Evolutionary conservation across 495 filamentous ascomycete genomes (phyloP).

Genomic region (Parathielavia appendiculata): DNA sequence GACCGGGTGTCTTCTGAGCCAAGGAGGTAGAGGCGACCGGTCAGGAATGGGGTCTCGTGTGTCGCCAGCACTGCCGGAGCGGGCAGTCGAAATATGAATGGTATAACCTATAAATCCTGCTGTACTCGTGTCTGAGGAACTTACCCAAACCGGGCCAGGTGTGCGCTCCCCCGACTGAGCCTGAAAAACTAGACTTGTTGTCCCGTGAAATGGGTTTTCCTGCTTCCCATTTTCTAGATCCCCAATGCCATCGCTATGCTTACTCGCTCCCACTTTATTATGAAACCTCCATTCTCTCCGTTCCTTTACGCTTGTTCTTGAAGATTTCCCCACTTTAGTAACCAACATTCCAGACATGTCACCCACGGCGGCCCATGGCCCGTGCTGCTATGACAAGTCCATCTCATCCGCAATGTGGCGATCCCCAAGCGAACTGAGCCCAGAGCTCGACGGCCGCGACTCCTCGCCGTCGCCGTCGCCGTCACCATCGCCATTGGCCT

Average conservation of each 20-base stretch:
- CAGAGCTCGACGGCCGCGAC: slow-evolving; percentile 46
- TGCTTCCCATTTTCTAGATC: neutral
- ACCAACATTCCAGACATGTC: neutral
- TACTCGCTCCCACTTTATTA: neutral
- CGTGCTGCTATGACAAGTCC: slow-evolving; percentile 22
- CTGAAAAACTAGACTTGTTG: no score
- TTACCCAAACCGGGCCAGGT: no score
- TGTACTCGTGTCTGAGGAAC: no score
- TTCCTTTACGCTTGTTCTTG: neutral
- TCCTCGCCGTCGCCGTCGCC: slow-evolving; percentile 24
- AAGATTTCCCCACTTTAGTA: no score
- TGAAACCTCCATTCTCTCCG: neutral
- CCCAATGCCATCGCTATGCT: slow-evolving; percentile 34
- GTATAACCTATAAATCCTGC: no score
- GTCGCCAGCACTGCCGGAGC: neutral
- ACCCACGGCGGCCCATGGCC: neutral
- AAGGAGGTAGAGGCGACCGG: slow-evolving; percentile 8
- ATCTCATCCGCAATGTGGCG: slow-evolving; percentile 41
- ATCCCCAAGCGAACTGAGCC: slow-evolving; percentile 48
- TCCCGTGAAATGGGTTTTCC: neutral
- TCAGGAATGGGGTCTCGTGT: neutral
- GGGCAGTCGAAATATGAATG: neutral
- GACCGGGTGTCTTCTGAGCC: slow-evolving; percentile 43
- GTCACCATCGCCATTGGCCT: slow-evolving; percentile 15
- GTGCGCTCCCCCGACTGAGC: no score